Base-by-base conservation (phyloP, 805 yeast species). In the Saturnispora sanitii region DNA sequence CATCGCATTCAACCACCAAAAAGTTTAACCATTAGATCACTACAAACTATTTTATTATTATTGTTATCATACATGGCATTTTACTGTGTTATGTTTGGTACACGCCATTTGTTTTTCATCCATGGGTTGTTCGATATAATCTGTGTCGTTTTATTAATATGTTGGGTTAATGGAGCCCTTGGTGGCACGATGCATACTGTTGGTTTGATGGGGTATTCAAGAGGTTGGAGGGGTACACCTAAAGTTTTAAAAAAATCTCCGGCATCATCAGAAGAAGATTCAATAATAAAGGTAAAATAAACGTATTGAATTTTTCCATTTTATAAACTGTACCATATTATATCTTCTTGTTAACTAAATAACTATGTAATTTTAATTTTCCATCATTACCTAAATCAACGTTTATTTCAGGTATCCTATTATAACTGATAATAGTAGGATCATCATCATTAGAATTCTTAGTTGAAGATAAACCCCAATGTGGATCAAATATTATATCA, bases 61-160 rank as follows among this genome's bases (percentile, higher is more conserved):
- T 50, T 75, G 12, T 51, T 80, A 33, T 53, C 54, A 0, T 82
- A 81, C 55, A 64, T 77, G 46, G 67, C 75, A 1, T 54, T 73
- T 29, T 86, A 82, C 59, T 63, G 82, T 33, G 57, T 82, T 41
- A 52, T 85, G 8, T 85, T 77, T 59, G 96, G 96, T 2, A 68
- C 82, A 5, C 71, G 88, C 53, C 82, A 85, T 52, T 68, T 90
- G n/a, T 88, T 74, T 58, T 84, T 88, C 83, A 62, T 87, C 35
- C 92, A 87, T 51, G 82, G 83, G 54, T 58, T 86, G 38, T 70
- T 82, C 41, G 86, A 86, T 56, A 56, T 80, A 15, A 60, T 79
- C 40, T 69, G 78, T 55, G 70, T 79, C 34, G 66, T 79, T 70
- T 48, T 75, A 17, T 55, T 70, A 35, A 36, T 54, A 34, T 46